These are phyloP conservation scores for Ustilago trichophora DNA, from an alignment of 1,284 basidiomycete genomes.

Conservation along the genomic window DNA sequence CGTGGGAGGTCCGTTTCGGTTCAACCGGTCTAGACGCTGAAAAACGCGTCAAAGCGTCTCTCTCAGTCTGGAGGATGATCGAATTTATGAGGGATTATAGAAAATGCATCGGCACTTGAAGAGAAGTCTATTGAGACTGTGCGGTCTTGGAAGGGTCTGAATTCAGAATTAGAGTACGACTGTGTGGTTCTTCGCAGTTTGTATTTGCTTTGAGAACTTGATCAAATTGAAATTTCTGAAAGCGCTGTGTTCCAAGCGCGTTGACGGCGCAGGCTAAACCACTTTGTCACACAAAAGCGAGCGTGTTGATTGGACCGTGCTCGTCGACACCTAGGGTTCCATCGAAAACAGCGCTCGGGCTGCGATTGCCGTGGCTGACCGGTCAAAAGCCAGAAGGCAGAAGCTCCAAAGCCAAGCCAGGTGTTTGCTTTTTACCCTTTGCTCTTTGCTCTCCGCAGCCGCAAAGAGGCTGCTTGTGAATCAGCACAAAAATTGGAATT, in stretches of 20 bases:
- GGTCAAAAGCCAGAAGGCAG: conserved; percentile 8
- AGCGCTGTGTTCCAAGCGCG: too few relatives aligned
- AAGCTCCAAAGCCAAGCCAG: too few relatives aligned
- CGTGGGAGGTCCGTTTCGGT: conserved; percentile 11
- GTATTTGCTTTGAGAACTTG: too few relatives aligned
- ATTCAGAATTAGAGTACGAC: not conserved
- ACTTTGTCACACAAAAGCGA: conserved; percentile 20
- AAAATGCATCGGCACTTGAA: conserved; percentile 2
- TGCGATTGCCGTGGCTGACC: conserved; percentile 38
- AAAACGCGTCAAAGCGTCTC: too few relatives aligned
- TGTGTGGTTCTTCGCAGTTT: not conserved
- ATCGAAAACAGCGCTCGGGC: conserved; percentile 14
- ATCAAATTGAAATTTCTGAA: conserved; percentile 1
- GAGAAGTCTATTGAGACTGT: not conserved
- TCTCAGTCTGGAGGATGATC: too few relatives aligned
- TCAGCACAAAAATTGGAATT: conserved; percentile 30
- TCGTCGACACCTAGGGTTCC: not conserved
- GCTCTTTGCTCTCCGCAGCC: conserved; percentile 1
- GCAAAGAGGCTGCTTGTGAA: conserved; percentile 1
- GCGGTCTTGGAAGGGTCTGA: conserved; percentile 18
- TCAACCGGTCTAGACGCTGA: conserved; percentile 10
- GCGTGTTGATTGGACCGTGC: conserved; percentile 41
- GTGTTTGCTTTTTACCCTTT: not conserved
- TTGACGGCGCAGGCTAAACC: not conserved
- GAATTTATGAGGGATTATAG: conserved; percentile 41